Conservation (phyloP, 2,329 filamentous ascomycete species). For the Colletotrichum lini region DNA sequence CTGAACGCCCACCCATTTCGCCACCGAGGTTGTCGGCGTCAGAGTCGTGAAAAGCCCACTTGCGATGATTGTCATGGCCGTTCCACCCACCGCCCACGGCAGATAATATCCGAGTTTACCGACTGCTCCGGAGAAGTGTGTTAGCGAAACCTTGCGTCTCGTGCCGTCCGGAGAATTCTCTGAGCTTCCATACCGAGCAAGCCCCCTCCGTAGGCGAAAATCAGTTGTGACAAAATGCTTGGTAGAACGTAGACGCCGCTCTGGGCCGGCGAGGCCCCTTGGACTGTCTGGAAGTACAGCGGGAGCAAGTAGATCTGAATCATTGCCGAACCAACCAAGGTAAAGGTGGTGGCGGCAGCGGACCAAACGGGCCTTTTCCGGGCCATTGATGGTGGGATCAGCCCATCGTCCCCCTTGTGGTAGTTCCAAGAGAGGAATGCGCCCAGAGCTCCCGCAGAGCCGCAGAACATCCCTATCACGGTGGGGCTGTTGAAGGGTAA, state of each 20-base stretch:
- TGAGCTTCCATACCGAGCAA: constrained; percentile 44
- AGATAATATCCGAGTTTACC: constrained; percentile 41
- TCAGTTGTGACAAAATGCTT: constrained; percentile 46
- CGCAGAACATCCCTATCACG: constrained; percentile 46
- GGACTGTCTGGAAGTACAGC: constrained; percentile 54
- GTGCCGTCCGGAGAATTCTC: not conserved
- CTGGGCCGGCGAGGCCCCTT: constrained; percentile 46
- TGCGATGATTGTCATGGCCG: constrained; percentile 32
- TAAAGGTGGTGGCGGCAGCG: constrained; percentile 59
- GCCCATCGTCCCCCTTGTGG: constrained; percentile 45
- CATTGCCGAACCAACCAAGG: constrained; percentile 27
- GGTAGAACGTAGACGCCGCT: constrained; percentile 54
- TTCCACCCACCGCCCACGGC: constrained; percentile 40
- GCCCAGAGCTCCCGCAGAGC: constrained; percentile 41
- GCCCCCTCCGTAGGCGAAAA: constrained; percentile 44
- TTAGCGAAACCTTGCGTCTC: not conserved
- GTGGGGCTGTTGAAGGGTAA: constrained; percentile 47
- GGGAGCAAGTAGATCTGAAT: constrained; percentile 50
- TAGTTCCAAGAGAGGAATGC: constrained; percentile 47
- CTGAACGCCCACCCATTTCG: constrained; percentile 42
- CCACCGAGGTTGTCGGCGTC: constrained; percentile 28
- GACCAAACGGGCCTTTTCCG: constrained; percentile 46
- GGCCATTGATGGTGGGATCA: constrained; percentile 46
- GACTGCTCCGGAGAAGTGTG: constrained; percentile 17
- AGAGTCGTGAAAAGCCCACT: constrained; percentile 42